phyloP scores from a whole-genome alignment of 805 yeast genomes.

The Metschnikowia picachoensis region DNA sequence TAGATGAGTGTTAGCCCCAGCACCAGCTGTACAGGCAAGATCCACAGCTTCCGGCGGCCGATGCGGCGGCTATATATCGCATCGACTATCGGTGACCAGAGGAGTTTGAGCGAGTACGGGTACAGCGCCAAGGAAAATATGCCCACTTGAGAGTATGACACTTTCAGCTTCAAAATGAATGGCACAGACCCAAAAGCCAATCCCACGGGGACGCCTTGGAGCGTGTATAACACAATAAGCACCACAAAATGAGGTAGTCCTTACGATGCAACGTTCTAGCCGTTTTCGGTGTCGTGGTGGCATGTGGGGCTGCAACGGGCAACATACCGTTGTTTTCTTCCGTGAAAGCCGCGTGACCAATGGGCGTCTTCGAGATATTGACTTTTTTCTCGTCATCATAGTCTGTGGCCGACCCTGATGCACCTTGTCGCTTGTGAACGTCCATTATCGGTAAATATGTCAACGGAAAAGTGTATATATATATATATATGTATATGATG shows the following conservation, averaged over 20 bases:
- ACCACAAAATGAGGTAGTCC: constrained; percentile 46
- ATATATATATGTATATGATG: too few relatives aligned
- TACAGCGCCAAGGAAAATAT: constrained; percentile 87
- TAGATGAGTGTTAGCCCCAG: constrained; percentile 64
- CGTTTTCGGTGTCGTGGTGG: neutral
- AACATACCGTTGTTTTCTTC: constrained; percentile 35
- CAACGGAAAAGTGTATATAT: too few relatives aligned
- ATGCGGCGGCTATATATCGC: constrained; percentile 62
- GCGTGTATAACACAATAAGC: constrained; percentile 67
- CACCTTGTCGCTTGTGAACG: constrained; percentile 13
- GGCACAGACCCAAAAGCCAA: constrained; percentile 94
- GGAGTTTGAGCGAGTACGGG: constrained; percentile 85
- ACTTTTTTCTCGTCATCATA: constrained; percentile 4
- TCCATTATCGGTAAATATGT: constrained; percentile 7
- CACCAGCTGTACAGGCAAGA: constrained; percentile 84
- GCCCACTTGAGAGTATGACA: constrained; percentile 87
- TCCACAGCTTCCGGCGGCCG: constrained; percentile 92
- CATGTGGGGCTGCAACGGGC: constrained; percentile 18
- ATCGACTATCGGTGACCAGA: constrained; percentile 97
- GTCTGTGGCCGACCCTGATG: neutral
- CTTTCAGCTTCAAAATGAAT: constrained; percentile 74
- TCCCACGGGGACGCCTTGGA: constrained; percentile 98
- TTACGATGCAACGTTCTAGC: constrained; percentile 6
- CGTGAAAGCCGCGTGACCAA: constrained; percentile 22
- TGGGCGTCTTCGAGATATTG: constrained; percentile 1